Conservation (phyloP, 1,284 basidiomycete genomes). For the Apiotrichum montevideense region DNA sequence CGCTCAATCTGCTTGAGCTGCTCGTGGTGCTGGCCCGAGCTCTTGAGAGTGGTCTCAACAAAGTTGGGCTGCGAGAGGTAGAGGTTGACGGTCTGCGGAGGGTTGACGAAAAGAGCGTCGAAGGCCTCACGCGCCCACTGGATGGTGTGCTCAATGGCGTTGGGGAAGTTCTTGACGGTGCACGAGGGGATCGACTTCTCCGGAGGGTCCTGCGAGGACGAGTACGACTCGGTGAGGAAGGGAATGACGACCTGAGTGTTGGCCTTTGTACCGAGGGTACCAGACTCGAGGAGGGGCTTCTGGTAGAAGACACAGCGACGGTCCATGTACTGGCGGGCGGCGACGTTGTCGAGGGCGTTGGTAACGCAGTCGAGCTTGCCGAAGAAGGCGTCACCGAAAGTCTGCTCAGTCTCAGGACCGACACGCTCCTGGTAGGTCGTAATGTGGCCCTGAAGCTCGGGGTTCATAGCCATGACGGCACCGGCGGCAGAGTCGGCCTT, state of each 20-base stretch:
- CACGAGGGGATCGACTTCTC: conserved; percentile 98
- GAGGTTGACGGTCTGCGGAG: conserved; percentile 87
- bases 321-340: conserved; percentile 98
- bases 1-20: conserved; percentile 86
- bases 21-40: conserved; percentile 81
- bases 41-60: conserved; percentile 82
- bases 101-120: conserved; percentile 89
- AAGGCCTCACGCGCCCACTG: conserved; percentile 96
- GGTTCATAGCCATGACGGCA: conserved; percentile 95
- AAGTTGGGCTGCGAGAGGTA: conserved; percentile 97
- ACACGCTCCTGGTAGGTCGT: conserved; percentile 88
- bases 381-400: conserved; percentile 90
- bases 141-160: conserved; percentile 98
- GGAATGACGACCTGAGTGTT: conserved; percentile 97
- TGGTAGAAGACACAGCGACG: conserved; percentile 95
- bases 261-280: conserved; percentile 96
- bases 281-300: conserved; percentile 95
- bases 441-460: conserved; percentile 83
- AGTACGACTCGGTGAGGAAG: conserved; percentile 93
- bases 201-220: conserved; percentile 96
- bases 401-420: conserved; percentile 83
- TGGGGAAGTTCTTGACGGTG: conserved; percentile 99
- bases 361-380: conserved; percentile 85
- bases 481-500: conserved; percentile 92
- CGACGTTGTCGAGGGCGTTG: conserved; percentile 98